Evolutionary conservation across 495 filamentous ascomycete genomes (phyloP), one percentile per base, ranked within the genome.

Genomic region (Penicillium dipodomyicola): DNA sequence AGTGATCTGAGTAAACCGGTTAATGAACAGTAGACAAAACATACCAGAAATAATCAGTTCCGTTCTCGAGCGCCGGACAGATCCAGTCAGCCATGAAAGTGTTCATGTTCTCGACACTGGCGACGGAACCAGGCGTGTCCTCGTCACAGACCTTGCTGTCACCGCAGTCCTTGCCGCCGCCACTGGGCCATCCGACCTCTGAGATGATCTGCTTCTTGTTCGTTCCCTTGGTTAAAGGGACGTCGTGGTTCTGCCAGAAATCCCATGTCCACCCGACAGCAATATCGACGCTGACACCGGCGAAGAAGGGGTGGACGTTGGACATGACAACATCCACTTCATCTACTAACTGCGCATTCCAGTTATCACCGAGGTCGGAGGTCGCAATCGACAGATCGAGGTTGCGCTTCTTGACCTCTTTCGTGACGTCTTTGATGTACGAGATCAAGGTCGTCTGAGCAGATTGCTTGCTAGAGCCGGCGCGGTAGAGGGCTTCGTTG

Each of bases 231-330:
- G 82, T 84, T 15, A 89, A 73, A 10, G 75, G 58, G 12, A 87
- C 83, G 64, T 94, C 79, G 50, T 90, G 75, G 0, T 51, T 56
- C 45, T 83, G 67, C 86, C 91, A 98, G 72, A 97, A 97, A 54
- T 72, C 64, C 79, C 79, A 88, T 4, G 92, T 96, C 94, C 94
- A 98, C 23, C 74, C 74, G 9, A 92, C 84, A 0, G 92, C 93
- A 19, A 77, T 64, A 20, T 82, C 76, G 14, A 82, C 86, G 14
- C 78, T 75, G 42, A 90, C 84, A 51, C 94, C 94, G 4, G 85
- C 91, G 64, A 98, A 98, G 80, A 98, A 97, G 2, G 94, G 94
- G 71, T 98, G 94, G 33, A 97, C 86, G 68, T 98, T 98, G 19
- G 90, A 89, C 93, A 97, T 97, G 67, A 97, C 84, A 58, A 89